Evolutionary conservation across 2,329 filamentous ascomycete species (phyloP), one percentile per base, ranked within the genome.

Genomic region (Nemania sp.): DNA sequence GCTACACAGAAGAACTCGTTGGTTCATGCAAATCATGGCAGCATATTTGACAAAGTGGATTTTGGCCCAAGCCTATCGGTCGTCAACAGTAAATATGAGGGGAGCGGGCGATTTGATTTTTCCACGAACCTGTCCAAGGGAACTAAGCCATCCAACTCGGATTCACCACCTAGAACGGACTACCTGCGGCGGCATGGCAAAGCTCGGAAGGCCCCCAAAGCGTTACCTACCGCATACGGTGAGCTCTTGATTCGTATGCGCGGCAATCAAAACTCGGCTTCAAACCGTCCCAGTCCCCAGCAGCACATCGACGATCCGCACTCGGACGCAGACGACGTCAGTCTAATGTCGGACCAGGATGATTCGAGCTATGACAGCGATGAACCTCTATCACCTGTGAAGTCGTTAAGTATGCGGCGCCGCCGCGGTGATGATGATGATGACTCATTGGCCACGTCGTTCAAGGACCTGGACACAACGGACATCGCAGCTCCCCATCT

Each of bases 21-120:
- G 24, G 48, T 63, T 15, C 59, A 53, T 19, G 54, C 62, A 3
- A 63, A 74, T 7, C 75, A 75, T 28, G 69, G 68, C 7, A 82
- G 76, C 54, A 72, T 79, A 9, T 85, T 83, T 57, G 78, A 80
- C 26, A 81, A 76, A 57, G 73, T 84, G 24, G 72, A 78, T 33
- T 81, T 85, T 43, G 79, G 81, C 22, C 75, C 79, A 5, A 73
- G 73, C 14, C 69, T 84, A 26, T 77, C 80, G 0, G 67, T 77
- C 49, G 80, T 81, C 37, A 82, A 79, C 58, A 81, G 79, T 58
- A 84, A 84, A 60, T 85, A 85, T 57, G 77, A 81, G 59, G 76
- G 77, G 40, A 80, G 77, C 4, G 82, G 82, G 12, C 73, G 77
- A 2, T 85, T 81, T 56, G 76, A 80, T 54, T 80, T 64, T 33